Evolutionary conservation across 106 monocot species (phyloP), one percentile per base, ranked within the genome.

Genomic region (Allium cepa): DNA sequence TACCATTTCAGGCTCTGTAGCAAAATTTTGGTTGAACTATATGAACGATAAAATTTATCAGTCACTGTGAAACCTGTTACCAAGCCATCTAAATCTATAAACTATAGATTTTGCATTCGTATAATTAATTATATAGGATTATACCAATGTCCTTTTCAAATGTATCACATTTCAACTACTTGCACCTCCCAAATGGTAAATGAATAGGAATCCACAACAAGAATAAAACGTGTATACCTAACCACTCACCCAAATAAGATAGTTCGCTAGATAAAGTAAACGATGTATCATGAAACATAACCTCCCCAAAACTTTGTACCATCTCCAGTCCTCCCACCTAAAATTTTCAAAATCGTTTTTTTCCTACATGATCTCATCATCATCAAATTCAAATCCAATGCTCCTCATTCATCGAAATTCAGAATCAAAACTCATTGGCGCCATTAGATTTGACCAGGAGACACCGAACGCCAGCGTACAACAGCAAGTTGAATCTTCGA

Each of bases 361-460:
- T 90, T 90, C 89, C 89, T 89, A 47, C 3, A 63, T 46, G 2
- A 18, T 46, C 47, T n/a, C 18, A 15, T 22, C 1, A 22, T 22
- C 22, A 49, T 49, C 26, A 49, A 66, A 60, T 46, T 10, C 47
- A 50, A 67, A 46, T 15, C 6, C 49, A 66, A 66, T 22, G 22
- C 22, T 22, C 22, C 22, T 26, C 52, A 10, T 53, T 18, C 46
- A 69, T n/a, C 47, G 10, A 57, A 9, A 68, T 53, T 14, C n/a
- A n/a, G 56, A 69, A 45, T 10, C 8, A 57, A 69, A n/a, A 67
- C 68, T 26, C 17, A 96, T 91, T 91, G 1, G 95, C 96, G 53
- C 96, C 96, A 45, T 97, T 97, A 78, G 96, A 82, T 67, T 92
- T 92, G 69, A 97, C 86, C 51, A 97, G 96, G 67, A 97, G 96